Conservation (phyloP, 331 rosid species). For the Telfairia occidentalis region DNA sequence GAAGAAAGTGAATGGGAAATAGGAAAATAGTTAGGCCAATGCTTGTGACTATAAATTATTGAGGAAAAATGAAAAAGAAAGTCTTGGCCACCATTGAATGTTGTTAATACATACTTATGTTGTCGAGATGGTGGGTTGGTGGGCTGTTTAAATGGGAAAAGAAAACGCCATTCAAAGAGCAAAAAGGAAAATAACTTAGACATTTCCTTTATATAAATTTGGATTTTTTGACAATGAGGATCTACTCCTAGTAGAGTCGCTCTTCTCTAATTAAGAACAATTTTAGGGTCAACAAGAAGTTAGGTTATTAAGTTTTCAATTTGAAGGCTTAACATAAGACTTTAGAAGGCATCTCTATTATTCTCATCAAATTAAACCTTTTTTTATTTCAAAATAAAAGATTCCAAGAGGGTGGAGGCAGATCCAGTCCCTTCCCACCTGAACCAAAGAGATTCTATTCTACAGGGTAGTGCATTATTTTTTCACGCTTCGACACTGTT, state of each 20-base stretch:
- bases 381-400: not conserved
- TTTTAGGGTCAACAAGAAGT: not conserved
- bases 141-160: not conserved
- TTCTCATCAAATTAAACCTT: not conserved
- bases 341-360: not conserved
- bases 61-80: not conserved
- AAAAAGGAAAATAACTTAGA: not conserved
- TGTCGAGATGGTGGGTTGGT: constrained; percentile 1
- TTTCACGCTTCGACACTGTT: not conserved
- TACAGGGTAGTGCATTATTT: not conserved
- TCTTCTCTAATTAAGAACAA: too few relatives aligned
- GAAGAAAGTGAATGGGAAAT: not conserved
- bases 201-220: not conserved
- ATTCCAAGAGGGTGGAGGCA: not conserved
- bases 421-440: not conserved
- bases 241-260: too few relatives aligned
- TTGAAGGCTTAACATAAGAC: too few relatives aligned
- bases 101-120: not conserved
- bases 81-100: not conserved
- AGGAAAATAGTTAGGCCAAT: not conserved
- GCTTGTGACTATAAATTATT: not conserved
- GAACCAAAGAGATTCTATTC: not conserved
- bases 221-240: too few relatives aligned
- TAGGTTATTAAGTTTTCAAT: not conserved
- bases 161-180: not conserved